A percentile compares a stretch with the other conserved stretches of the same genome.
Evolutionary conservation across 768 basidiomycete genomes (phyloP).

Genomic region (Lanmaoa pseudosensibilis): DNA sequence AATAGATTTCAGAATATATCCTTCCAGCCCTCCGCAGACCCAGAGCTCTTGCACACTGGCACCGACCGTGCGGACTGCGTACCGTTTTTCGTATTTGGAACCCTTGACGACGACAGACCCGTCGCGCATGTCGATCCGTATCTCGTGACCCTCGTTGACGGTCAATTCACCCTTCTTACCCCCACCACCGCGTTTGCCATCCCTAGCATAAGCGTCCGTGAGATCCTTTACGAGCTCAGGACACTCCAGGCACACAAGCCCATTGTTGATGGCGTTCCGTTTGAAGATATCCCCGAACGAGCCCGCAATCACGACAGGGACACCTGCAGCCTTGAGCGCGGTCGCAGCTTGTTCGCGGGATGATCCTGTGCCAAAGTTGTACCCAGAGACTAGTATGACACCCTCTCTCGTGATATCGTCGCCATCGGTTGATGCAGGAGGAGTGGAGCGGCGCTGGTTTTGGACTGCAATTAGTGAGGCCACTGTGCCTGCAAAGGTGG

Average conservation of each 20-base stretch:
- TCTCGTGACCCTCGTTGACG: slow-evolving; percentile 64
- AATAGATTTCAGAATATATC: slow-evolving; percentile 80
- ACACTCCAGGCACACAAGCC: slow-evolving; percentile 90
- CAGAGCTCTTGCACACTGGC: slow-evolving; percentile 96
- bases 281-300: slow-evolving; percentile 99
- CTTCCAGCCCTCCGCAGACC: slow-evolving; percentile 93
- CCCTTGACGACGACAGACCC: slow-evolving; percentile 63
- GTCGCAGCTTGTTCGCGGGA: slow-evolving; percentile 99
- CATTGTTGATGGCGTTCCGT: slow-evolving; percentile 98
- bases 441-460: slow-evolving; percentile 19
- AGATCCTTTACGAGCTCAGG: slow-evolving; percentile 87
- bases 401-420: slow-evolving; percentile 49
- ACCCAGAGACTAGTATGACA: slow-evolving; percentile 84
- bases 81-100: slow-evolving; percentile 48
- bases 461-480: slow-evolving; percentile 44
- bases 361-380: slow-evolving; percentile 98
- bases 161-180: slow-evolving; percentile 83
- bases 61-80: slow-evolving; percentile 77
- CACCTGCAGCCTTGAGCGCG: slow-evolving; percentile 89
- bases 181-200: slow-evolving; percentile 74
- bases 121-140: slow-evolving; percentile 66
- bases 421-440: slow-evolving; percentile 4
- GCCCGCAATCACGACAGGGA: slow-evolving; percentile 93
- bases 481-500: slow-evolving; percentile 73
- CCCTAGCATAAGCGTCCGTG: slow-evolving; percentile 70